These are phyloP conservation scores for Globisporangium paroecandrum DNA, from an alignment of 352 stramenopile genomes.

Conservation along the genomic window DNA sequence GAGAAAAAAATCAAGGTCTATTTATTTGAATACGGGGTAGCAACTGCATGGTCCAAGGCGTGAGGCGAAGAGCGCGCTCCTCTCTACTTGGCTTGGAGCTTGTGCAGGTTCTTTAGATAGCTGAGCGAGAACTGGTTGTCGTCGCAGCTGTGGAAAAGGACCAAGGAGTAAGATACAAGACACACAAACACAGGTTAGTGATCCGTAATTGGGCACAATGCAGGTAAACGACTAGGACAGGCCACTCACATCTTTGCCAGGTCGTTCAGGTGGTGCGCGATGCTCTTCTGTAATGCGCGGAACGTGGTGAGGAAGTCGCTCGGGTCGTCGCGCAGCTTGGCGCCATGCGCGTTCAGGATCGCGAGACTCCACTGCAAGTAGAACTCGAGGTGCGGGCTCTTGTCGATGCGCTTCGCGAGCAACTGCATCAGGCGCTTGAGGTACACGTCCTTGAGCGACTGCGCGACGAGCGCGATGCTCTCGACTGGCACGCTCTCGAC, in stretches of 20 bases:
- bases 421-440: constrained; percentile 91
- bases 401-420: constrained; percentile 90
- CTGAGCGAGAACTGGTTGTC: constrained; percentile 89
- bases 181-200: constrained; percentile 15
- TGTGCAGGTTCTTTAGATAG: constrained; percentile 74
- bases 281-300: constrained; percentile 84
- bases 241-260: constrained; percentile 80
- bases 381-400: constrained; percentile 96
- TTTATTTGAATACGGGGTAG: constrained; percentile 33
- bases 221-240: constrained; percentile 2
- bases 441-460: constrained; percentile 89
- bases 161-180: constrained; percentile 1
- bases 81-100: constrained; percentile 31
- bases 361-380: constrained; percentile 95
- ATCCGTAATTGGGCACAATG: background rate
- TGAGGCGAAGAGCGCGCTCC: background rate
- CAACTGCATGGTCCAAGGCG: background rate
- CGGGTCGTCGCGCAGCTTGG: constrained; percentile 75
- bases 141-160: constrained; percentile 54
- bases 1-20: constrained; percentile 28
- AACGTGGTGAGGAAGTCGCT: constrained; percentile 77
- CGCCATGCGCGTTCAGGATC: constrained; percentile 92
- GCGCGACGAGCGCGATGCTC: constrained; percentile 89
- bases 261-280: constrained; percentile 80
- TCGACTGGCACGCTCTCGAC: constrained; percentile 89